Evolutionary conservation across 2,329 filamentous ascomycete genomes (phyloP).

Genomic region (Fusarium metavorans): DNA sequence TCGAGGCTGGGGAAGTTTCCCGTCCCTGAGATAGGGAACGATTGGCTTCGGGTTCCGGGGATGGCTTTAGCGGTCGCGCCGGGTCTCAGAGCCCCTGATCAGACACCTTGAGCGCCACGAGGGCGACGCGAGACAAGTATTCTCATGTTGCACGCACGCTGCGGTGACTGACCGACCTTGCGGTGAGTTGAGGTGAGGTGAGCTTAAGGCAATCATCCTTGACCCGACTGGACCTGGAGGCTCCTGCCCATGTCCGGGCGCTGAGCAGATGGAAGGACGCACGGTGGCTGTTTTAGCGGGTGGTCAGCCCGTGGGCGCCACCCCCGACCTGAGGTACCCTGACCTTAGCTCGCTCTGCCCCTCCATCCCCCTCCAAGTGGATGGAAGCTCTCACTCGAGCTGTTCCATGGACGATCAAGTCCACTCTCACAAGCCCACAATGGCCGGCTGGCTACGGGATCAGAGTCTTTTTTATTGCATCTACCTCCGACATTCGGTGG

Average conservation of each 20-base stretch:
- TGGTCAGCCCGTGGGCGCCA: slow-evolving; percentile 41
- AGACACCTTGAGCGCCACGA: slow-evolving; percentile 2
- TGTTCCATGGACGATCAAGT: slow-evolving; percentile 18
- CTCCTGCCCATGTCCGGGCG: neutral
- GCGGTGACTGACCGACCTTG: slow-evolving; percentile 25
- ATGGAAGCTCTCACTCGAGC: slow-evolving; percentile 15
- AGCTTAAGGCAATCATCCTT: slow-evolving; percentile 7
- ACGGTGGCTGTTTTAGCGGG: slow-evolving; percentile 32
- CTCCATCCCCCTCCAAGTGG: slow-evolving; percentile 30
- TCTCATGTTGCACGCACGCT: neutral
- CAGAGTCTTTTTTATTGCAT: slow-evolving; percentile 21
- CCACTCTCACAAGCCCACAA: slow-evolving; percentile 27
- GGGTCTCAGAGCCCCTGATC: neutral
- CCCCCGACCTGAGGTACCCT: slow-evolving; percentile 25
- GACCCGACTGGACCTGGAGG: neutral
- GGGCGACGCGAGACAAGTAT: slow-evolving; percentile 3
- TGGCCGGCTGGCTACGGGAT: slow-evolving; percentile 39
- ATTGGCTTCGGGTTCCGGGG: slow-evolving; percentile 36
- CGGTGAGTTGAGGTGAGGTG: slow-evolving; percentile 32
- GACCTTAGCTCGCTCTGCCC: slow-evolving; percentile 26
- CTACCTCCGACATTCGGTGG: slow-evolving; percentile 40
- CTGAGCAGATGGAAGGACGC: neutral
- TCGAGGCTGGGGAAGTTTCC: slow-evolving; percentile 17
- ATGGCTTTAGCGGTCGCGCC: slow-evolving; percentile 5
- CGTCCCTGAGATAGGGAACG: slow-evolving; percentile 29